Percentiles rank a stretch among this genome's conserved stretches.
phyloP scores from a whole-genome alignment of 768 basidiomycete genomes.

The Boletus pseudopeckii region DNA sequence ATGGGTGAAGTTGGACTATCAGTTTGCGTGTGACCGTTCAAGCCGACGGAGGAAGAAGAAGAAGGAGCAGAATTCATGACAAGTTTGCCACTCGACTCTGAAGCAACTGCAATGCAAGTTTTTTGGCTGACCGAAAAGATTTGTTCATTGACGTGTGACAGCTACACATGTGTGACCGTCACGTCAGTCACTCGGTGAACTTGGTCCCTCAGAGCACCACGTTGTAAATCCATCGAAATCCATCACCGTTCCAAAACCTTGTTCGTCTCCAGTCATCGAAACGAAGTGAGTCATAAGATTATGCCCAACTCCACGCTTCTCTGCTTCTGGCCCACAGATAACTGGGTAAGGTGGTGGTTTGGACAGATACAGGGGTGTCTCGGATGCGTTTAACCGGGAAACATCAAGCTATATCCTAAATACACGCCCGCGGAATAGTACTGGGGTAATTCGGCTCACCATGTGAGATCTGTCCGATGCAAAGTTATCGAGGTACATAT shows the following conservation, averaged over 20 bases:
- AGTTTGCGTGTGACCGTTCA: conserved; percentile 53
- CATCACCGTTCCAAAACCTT: conserved; percentile 42
- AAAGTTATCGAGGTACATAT: conserved; percentile 53
- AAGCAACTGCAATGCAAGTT: not conserved
- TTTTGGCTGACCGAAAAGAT: conserved; percentile 14
- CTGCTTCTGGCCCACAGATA: conserved; percentile 45
- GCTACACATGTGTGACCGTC: conserved; percentile 16
- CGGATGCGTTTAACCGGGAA: conserved; percentile 3
- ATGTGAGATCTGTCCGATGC: conserved; percentile 78
- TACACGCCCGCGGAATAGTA: conserved; percentile 7
- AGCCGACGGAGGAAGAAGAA: conserved; percentile 34
- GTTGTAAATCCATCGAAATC: conserved; percentile 22
- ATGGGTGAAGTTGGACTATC: conserved; percentile 45
- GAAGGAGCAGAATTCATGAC: conserved; percentile 27
- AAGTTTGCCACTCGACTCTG: not conserved
- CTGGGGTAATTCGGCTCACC: conserved; percentile 37
- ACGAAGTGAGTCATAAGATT: conserved; percentile 64
- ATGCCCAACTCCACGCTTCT: conserved; percentile 37
- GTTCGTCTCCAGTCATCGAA: conserved; percentile 37
- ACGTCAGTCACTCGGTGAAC: conserved; percentile 13
- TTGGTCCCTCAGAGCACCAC: conserved; percentile 18
- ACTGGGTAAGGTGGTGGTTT: conserved; percentile 49
- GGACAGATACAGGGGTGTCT: conserved; percentile 34
- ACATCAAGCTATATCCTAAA: conserved; percentile 2
- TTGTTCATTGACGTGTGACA: conserved; percentile 20